Evolutionary conservation across 2,329 filamentous ascomycete species (phyloP).

Genomic region (Pseudonectria buxi): DNA sequence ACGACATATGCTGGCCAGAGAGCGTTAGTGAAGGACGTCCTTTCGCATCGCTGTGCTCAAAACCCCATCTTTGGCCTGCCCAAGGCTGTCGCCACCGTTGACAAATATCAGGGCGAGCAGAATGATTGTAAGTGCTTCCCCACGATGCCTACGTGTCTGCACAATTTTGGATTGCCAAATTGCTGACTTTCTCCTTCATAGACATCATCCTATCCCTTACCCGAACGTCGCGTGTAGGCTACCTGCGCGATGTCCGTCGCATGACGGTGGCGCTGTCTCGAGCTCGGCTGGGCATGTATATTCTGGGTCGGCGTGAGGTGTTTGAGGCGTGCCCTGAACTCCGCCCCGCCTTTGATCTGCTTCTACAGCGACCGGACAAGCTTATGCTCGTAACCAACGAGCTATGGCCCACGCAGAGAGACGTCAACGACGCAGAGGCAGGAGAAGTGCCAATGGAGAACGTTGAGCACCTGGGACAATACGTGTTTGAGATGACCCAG

Average conservation of each 20-base stretch:
- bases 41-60: constrained; percentile 73
- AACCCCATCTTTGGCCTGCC: constrained; percentile 85
- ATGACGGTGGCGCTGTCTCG: constrained; percentile 92
- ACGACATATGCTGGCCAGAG: constrained; percentile 91
- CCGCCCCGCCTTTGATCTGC: constrained; percentile 72
- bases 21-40: constrained; percentile 80
- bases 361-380: constrained; percentile 73
- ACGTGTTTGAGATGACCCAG: constrained; percentile 93
- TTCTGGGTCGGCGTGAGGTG: constrained; percentile 79
- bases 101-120: constrained; percentile 98
- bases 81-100: constrained; percentile 85
- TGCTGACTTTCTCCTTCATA: constrained; percentile 31
- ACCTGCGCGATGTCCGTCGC: constrained; percentile 85
- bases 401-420: constrained; percentile 66
- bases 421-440: constrained; percentile 26
- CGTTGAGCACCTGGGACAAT: constrained; percentile 90
- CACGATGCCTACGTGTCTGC: not conserved
- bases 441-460: constrained; percentile 72
- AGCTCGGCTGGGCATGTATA: constrained; percentile 83
- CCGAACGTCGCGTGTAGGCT: constrained; percentile 81
- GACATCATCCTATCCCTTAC: constrained; percentile 92
- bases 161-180: not conserved
- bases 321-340: constrained; percentile 89
- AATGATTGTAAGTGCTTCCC: constrained; percentile 74
- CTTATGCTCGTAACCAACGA: constrained; percentile 77